Evolutionary conservation across 306 rosid genomes (phyloP).

Genomic region (Crotalaria pallida): DNA sequence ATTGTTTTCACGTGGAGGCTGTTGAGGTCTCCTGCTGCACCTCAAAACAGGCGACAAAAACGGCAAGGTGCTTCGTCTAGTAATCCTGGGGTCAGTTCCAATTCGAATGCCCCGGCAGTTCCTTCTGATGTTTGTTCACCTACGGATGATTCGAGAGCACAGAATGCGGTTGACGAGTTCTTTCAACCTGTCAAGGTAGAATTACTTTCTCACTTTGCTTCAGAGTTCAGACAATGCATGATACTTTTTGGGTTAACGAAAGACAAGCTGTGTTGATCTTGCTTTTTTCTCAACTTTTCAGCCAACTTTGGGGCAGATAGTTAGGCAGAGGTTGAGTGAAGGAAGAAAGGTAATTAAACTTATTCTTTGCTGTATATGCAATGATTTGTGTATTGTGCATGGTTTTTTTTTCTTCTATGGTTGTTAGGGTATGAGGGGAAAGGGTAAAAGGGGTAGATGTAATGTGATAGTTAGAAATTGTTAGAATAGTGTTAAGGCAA

Average conservation of each 20-base stretch:
- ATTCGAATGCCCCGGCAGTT: conserved; percentile 34
- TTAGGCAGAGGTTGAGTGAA: conserved; percentile 83
- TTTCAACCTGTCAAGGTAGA: conserved; percentile 69
- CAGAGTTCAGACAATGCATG: background rate
- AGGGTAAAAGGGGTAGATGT: too few relatives aligned
- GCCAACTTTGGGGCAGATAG: conserved; percentile 91
- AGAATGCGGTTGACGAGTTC: conserved; percentile 66
- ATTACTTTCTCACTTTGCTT: conserved; percentile 7
- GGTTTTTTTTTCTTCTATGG: background rate
- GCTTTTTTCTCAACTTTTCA: conserved; percentile 32
- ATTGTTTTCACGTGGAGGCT: conserved; percentile 89
- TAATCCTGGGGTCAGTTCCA: conserved; percentile 48
- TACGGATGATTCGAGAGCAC: conserved; percentile 60
- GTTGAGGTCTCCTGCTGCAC: conserved; percentile 57
- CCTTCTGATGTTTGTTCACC: conserved; percentile 40
- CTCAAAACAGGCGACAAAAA: conserved; percentile 69
- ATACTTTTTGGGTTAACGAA: background rate
- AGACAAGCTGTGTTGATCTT: conserved; percentile 1
- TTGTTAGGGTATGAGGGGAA: too few relatives aligned
- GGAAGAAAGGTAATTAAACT: conserved; percentile 80
- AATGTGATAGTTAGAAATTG: too few relatives aligned
- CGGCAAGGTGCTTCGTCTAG: conserved; percentile 62
- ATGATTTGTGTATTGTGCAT: background rate
- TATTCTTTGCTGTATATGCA: background rate
- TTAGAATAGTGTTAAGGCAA: too few relatives aligned